Evolutionary conservation across 768 basidiomycete species (phyloP), one percentile per base, ranked within the genome.

Genomic region (Strobilomyces echinocephalus): DNA sequence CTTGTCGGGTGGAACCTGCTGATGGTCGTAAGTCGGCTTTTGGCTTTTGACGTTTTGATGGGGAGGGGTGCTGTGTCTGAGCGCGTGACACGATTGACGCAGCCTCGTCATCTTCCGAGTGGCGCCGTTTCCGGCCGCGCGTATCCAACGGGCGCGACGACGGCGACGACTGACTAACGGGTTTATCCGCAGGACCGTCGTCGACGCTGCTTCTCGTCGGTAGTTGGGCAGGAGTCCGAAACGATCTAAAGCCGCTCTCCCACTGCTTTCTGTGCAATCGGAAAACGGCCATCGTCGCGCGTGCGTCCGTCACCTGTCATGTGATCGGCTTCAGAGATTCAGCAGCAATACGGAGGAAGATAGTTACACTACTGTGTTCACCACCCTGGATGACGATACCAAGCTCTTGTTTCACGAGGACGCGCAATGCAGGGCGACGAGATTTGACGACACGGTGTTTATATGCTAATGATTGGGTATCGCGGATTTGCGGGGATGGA

Each of bases 251-350:
- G 20, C 77, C 75, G 53, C 76, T 76, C 59, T 98, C 95, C 91
- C 91, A 98, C 44, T 82, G 77, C 48, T 82, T 83, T 60, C 88
- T 85, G 68, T 94, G 79, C 16, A 95, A 64, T 8, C 93, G 79
- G 68, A 88, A 97, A 36, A 97, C 74, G 0, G 92, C 95, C 92
- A 99, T 97, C 0, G 94, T 90, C 0, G 95, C 95, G 48, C 95
- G 80, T 1, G 95, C 93, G 66, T 98, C 95, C 16, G 82, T 89
- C 5, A 97, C 85, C 95, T 97, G 49, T 42, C 24, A 36, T 26
- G 44, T 21, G 30, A 16, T 24, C 40, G 14, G 49, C 24, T 40
- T 46, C 21, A 56, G 24, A 39, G 2, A 36, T 33, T 9, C 30
- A 30, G 30, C 36, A 41, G 55, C 9, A n/a, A 28, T 10, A 43